Conservation (phyloP, 2,329 filamentous ascomycete species). For the Aspergillus latus region DNA sequence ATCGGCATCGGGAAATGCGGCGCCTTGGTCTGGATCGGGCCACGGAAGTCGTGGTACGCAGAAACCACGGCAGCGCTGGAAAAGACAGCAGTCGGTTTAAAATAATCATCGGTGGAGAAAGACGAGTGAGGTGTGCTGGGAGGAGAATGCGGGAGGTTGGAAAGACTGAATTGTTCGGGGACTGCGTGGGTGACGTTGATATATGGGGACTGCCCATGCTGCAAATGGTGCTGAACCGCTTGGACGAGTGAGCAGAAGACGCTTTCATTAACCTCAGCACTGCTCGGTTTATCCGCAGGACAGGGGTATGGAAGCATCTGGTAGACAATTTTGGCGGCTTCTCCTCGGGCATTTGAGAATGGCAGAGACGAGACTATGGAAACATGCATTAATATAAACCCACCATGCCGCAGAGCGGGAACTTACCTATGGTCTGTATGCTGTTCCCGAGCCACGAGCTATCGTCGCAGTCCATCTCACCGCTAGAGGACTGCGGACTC, state of each 20-base stretch:
- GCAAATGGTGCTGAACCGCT: conserved; percentile 54
- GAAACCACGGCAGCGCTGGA: conserved; percentile 61
- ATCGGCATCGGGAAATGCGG: conserved; percentile 56
- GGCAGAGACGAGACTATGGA: conserved; percentile 39
- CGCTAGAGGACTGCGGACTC: conserved; percentile 31
- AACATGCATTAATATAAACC: conserved; percentile 6
- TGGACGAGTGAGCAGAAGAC: conserved; percentile 58
- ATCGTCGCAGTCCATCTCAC: conserved; percentile 36
- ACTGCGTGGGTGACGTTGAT: conserved; percentile 66
- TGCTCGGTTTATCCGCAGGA: conserved; percentile 33
- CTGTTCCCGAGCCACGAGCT: conserved; percentile 40
- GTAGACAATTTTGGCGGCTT: conserved; percentile 57
- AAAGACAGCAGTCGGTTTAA: conserved; percentile 58
- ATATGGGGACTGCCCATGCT: conserved; percentile 54
- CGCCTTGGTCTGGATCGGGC: conserved; percentile 42
- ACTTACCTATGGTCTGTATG: conserved; percentile 39
- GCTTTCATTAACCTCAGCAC: conserved; percentile 32
- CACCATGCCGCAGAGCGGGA: not conserved
- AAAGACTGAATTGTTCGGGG: conserved; percentile 61
- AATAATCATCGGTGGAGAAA: conserved; percentile 59
- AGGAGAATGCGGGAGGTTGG: conserved; percentile 63
- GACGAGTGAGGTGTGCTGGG: conserved; percentile 56
- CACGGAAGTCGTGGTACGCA: conserved; percentile 57
- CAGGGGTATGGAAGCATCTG: conserved; percentile 60
- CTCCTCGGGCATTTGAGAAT: conserved; percentile 35